These are phyloP conservation scores for Cercophora samala DNA, from an alignment of 495 filamentous ascomycete genomes.

Conservation along the genomic window DNA sequence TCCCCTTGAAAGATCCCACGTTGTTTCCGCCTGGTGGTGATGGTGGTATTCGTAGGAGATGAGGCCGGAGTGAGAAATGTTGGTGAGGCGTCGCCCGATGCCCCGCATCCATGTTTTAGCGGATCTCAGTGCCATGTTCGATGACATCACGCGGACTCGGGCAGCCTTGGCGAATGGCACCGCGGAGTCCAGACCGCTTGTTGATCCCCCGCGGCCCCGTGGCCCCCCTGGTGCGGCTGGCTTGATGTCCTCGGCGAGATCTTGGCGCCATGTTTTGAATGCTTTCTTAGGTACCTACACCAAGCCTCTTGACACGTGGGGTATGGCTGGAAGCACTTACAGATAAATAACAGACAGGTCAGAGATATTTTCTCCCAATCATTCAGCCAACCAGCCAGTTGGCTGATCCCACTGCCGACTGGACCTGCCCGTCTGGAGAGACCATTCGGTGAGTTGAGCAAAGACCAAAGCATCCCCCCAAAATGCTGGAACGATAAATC, in stretches of 20 bases:
- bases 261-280: background rate
- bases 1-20: background rate
- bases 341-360: too few species aligned
- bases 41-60: background rate
- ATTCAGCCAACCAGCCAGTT: too few species aligned
- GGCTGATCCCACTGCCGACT: too few species aligned
- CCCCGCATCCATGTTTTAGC: background rate
- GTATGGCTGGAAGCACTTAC: too few species aligned
- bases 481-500: too few species aligned
- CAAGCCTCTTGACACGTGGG: too few species aligned
- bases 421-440: too few species aligned
- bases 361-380: too few species aligned
- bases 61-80: background rate
- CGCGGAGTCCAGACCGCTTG: background rate
- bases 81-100: background rate
- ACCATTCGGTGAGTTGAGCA: too few species aligned
- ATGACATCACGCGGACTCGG: background rate
- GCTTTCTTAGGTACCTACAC: too few species aligned
- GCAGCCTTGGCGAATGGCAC: background rate
- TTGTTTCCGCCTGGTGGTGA: background rate
- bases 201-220: background rate
- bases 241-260: conserved; percentile 7
- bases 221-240: background rate
- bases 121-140: background rate
- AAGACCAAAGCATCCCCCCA: too few species aligned